Conservation (phyloP, 768 basidiomycete species). For the Termitomyces sp. region DNA sequence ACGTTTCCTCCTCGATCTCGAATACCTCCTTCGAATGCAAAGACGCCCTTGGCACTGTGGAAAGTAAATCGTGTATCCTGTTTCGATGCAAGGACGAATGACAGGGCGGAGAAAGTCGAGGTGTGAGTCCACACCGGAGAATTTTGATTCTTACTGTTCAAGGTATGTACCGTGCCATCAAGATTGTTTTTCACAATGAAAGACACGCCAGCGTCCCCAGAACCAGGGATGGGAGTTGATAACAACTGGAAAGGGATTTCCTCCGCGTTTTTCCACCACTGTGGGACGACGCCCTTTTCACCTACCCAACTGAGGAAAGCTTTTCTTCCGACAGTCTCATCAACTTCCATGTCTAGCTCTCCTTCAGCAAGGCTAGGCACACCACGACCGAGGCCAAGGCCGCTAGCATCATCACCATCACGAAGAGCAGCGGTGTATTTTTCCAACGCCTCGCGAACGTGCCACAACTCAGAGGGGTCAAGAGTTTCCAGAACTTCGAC, state of each 20-base stretch:
- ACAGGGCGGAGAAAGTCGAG: slow-evolving; percentile 84
- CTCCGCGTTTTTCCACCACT: slow-evolving; percentile 36
- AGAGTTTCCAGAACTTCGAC: slow-evolving; percentile 85
- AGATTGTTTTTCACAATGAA: slow-evolving; percentile 70
- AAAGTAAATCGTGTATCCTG: slow-evolving; percentile 85
- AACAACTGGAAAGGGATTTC: slow-evolving; percentile 51
- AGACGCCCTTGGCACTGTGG: slow-evolving; percentile 60
- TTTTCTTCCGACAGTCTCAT: slow-evolving; percentile 65
- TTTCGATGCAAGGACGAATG: slow-evolving; percentile 94
- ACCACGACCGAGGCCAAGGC: slow-evolving; percentile 62
- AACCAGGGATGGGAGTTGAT: slow-evolving; percentile 71
- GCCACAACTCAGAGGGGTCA: slow-evolving; percentile 77
- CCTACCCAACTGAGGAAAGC: slow-evolving; percentile 69
- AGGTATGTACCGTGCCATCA: slow-evolving; percentile 65
- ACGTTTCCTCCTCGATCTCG: slow-evolving; percentile 74
- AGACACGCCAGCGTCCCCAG: slow-evolving; percentile 29
- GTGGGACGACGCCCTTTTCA: slow-evolving; percentile 44
- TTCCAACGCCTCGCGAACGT: slow-evolving; percentile 78
- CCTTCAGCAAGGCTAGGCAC: slow-evolving; percentile 83
- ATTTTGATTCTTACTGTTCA: slow-evolving; percentile 28
- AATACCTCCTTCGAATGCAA: slow-evolving; percentile 83
- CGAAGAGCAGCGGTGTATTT: slow-evolving; percentile 75
- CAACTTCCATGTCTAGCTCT: slow-evolving; percentile 91
- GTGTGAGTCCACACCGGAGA: slow-evolving; percentile 64
- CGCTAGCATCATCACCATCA: slow-evolving; percentile 58